Conservation (phyloP, 805 yeast genomes). For the Isabelozyma pseudorhagii region DNA sequence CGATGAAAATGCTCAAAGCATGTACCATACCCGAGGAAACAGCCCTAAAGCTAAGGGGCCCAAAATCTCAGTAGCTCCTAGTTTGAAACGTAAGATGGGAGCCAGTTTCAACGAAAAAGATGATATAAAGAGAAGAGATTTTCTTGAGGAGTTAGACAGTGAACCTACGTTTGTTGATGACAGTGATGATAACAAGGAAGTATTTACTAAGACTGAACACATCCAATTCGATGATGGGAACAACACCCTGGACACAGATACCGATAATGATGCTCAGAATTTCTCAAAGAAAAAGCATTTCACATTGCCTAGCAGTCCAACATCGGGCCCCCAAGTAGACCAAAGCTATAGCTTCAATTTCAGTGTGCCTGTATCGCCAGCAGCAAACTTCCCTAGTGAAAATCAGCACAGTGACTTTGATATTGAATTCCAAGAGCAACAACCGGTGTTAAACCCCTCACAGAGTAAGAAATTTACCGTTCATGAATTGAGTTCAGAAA, state of each 20-base stretch:
- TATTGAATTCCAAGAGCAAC: neutral
- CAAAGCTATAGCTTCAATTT: conserved; percentile 20
- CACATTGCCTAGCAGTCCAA: conserved; percentile 37
- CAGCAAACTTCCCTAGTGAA: conserved; percentile 5
- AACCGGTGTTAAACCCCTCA: neutral
- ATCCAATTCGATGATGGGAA: conserved; percentile 2
- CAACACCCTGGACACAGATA: neutral
- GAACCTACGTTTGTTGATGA: conserved; percentile 9
- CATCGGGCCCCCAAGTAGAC: conserved; percentile 30
- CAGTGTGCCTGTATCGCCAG: conserved; percentile 27
- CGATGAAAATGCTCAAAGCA: conserved; percentile 44
- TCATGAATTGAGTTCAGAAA: conserved; percentile 15
- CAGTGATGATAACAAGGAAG: conserved; percentile 11
- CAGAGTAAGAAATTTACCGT: neutral
- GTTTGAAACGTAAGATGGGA: conserved; percentile 40
- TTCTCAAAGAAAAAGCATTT: neutral
- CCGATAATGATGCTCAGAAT: neutral
- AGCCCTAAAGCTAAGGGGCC: conserved; percentile 14
- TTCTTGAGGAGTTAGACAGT: conserved; percentile 8
- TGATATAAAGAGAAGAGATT: conserved; percentile 34
- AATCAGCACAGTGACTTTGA: neutral
- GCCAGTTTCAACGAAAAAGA: conserved; percentile 42
- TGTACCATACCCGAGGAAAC: conserved; percentile 37
- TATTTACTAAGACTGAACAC: neutral
- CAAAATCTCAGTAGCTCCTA: conserved; percentile 20